Percentiles rank a stretch among this genome's conserved stretches.
Conservation (phyloP, 805 yeast species). For the Wickerhamiella alocasiicola region DNA sequence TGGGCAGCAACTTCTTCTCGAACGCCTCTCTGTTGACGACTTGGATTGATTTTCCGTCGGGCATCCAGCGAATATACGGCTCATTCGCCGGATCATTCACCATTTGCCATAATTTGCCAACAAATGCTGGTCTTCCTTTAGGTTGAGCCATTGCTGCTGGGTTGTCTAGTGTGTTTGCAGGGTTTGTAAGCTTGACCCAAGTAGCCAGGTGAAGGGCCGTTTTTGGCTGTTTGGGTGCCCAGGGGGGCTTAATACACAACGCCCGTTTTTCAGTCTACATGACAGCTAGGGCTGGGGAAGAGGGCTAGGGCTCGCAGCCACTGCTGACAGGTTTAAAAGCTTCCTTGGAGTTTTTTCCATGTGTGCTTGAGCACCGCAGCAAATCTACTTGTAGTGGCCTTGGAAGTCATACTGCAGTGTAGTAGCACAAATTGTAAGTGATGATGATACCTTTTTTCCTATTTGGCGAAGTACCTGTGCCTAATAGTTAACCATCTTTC, state of each 20-base stretch:
- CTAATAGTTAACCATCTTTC: constrained; percentile 25
- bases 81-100: constrained; percentile 67
- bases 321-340: too few species aligned
- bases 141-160: constrained; percentile 8
- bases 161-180: background rate
- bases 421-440: constrained; percentile 10
- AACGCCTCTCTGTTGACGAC: constrained; percentile 74
- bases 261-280: too few species aligned
- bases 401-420: too few species aligned
- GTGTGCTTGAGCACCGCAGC: too few species aligned
- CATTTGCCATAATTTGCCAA: constrained; percentile 90
- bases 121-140: constrained; percentile 51
- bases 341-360: too few species aligned
- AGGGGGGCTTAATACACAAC: too few species aligned
- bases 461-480: constrained; percentile 23
- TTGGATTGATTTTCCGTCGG: constrained; percentile 74
- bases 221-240: too few species aligned
- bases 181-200: too few species aligned
- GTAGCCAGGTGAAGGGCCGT: too few species aligned
- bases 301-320: too few species aligned
- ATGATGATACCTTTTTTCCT: constrained; percentile 22
- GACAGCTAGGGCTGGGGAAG: too few species aligned
- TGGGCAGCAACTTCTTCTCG: constrained; percentile 74
- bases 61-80: constrained; percentile 69
- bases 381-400: too few species aligned